Evolutionary conservation across 1,284 basidiomycete species (phyloP), one percentile per base, ranked within the genome.

Genomic region (Austroboletus niveus): DNA sequence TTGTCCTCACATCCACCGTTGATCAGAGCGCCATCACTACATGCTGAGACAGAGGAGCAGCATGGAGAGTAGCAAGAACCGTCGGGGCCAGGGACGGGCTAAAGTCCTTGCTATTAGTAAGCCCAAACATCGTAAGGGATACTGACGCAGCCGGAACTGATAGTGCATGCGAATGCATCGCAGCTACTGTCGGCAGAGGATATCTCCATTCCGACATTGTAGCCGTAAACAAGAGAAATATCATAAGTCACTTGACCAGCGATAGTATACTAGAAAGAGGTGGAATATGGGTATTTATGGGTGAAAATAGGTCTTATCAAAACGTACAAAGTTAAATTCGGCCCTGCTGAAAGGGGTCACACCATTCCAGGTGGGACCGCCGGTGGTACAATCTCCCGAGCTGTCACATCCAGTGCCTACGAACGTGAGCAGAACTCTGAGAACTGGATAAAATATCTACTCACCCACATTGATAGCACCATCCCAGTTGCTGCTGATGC

Each of bases 161-260:
- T 66, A 4, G 67, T 70, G 36, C 68, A 67, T 17, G 68, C 66
- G 8, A 63, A 72, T n/a, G 56, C 54, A 14, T 67, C 56, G 17
- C 67, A 69, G 32, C 50, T 36, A 2, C 15, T 0, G 32, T 69
- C 67, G 1, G 58, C 49, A 0, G 67, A 69, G 12, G 68, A 69
- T 15, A 69, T 72, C 47, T 70, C 14, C 70, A 69, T 69, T 22
- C 67, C 69, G 29, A 71, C 70, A 15, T 71, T 69, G 56, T 72
- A 72, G 0, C 67, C 70, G 11, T 72, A 72, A 42, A 69, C 70
- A 47, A 69, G 57, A 29, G 69, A 71, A 38, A 72, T 71, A 40
- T 72, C 70, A 20, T 69, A 69, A 31, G 68, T 71, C n/a, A 69
- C 70, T 7, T 55, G 20, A 45, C 61, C 61, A 2, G 57, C 55